phyloP scores from a whole-genome alignment of 108 stramenopile species.

The Cyclotella atomus region DNA sequence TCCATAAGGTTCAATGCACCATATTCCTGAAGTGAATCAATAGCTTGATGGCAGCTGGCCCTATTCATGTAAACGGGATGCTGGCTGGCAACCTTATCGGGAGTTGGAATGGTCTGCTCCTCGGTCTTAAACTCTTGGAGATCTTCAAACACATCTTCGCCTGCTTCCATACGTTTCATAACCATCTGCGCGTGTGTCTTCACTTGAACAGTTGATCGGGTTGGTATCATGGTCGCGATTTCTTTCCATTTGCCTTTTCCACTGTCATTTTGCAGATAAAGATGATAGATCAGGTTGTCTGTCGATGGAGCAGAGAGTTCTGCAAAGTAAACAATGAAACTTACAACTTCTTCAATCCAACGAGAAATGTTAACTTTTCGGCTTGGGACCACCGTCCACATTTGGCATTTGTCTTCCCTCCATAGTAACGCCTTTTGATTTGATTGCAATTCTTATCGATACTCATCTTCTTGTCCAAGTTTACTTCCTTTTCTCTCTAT shows the following conservation, averaged over 20 bases:
- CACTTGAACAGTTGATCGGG: conserved; percentile 44
- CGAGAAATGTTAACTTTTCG: conserved; percentile 24
- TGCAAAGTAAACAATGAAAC: not conserved
- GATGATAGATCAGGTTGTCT: no score
- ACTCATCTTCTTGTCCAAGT: not conserved
- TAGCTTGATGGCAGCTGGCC: not conserved
- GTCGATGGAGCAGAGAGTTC: not conserved
- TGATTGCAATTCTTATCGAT: conserved; percentile 4
- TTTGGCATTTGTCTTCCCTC: not conserved
- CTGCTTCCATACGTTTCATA: conserved; percentile 53
- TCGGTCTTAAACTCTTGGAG: conserved; percentile 11
- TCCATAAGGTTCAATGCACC: conserved; percentile 20
- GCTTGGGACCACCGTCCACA: conserved; percentile 31
- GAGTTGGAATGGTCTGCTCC: not conserved
- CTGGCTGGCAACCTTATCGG: not conserved
- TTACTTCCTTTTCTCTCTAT: not conserved
- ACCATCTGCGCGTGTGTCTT: conserved; percentile 56
- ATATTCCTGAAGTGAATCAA: conserved; percentile 11
- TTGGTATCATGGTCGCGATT: conserved; percentile 43
- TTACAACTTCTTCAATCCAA: conserved; percentile 32
- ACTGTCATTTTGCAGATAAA: conserved; percentile 17
- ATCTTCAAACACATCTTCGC: conserved; percentile 45
- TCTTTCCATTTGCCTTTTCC: conserved; percentile 52
- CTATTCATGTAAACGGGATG: not conserved
- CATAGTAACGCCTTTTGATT: not conserved